A percentile compares a stretch with the other conserved stretches of the same genome.
These are phyloP conservation scores for Ceratocystis papillata DNA, from an alignment of 2,329 filamentous ascomycete species.

Conservation along the genomic window DNA sequence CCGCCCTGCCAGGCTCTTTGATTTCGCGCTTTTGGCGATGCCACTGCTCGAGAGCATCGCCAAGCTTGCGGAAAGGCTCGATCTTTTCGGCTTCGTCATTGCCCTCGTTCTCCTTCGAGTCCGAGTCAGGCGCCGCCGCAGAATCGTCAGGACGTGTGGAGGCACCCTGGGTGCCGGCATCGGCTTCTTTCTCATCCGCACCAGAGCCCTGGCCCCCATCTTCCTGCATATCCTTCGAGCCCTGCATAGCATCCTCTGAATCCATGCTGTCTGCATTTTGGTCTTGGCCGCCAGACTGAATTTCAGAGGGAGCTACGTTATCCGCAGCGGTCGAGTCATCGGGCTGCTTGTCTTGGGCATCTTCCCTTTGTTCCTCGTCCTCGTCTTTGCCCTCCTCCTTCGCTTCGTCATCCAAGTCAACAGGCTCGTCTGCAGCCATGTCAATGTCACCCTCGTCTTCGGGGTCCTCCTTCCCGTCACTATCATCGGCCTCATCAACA, in stretches of 20 bases:
- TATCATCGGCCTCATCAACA: slow-evolving; percentile 28
- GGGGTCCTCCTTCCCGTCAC: slow-evolving; percentile 29
- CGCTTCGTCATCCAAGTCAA: slow-evolving; percentile 32
- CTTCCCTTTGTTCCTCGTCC: slow-evolving; percentile 44
- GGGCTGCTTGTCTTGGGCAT: slow-evolving; percentile 32
- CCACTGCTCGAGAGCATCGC: slow-evolving; percentile 86
- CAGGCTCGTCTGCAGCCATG: slow-evolving; percentile 25
- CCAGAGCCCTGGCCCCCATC: slow-evolving; percentile 56
- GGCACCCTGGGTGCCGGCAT: slow-evolving; percentile 52
- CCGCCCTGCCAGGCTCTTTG: slow-evolving; percentile 35
- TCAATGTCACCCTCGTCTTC: slow-evolving; percentile 24
- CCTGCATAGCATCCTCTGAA: slow-evolving; percentile 50
- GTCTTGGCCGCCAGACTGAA: slow-evolving; percentile 48
- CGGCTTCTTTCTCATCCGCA: slow-evolving; percentile 52
- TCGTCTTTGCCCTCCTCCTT: slow-evolving; percentile 25
- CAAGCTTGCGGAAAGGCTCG: slow-evolving; percentile 86
- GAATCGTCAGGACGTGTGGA: slow-evolving; percentile 40
- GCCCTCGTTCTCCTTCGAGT: slow-evolving; percentile 38
- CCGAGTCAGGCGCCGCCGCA: slow-evolving; percentile 35
- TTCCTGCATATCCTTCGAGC: slow-evolving; percentile 52
- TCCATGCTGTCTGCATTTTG: slow-evolving; percentile 48
- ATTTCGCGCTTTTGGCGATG: slow-evolving; percentile 83
- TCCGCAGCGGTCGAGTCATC: slow-evolving; percentile 33
- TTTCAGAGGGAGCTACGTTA: slow-evolving; percentile 37
- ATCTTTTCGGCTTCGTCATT: slow-evolving; percentile 38